Evolutionary conservation across 768 basidiomycete genomes (phyloP).

Genomic region (Russula sp.): DNA sequence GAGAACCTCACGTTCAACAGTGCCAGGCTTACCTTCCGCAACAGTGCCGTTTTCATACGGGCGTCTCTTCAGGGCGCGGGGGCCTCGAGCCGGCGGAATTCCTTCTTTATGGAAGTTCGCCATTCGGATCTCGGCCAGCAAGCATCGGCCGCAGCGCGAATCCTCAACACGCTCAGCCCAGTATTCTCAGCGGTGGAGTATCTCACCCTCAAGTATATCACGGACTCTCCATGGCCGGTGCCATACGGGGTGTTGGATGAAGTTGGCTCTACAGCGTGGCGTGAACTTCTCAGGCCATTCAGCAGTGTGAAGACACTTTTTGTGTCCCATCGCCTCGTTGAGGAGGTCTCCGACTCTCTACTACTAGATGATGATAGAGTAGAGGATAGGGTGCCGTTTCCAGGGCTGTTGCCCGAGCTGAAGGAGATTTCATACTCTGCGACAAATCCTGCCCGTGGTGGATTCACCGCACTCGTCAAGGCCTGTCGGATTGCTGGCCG

Average conservation of each 20-base stretch:
- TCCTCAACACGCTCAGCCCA: not conserved
- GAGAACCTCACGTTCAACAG: not conserved
- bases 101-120: not conserved
- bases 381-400: not conserved
- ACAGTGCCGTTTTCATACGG: not conserved
- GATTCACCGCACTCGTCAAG: too few relatives aligned
- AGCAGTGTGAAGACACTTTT: not conserved
- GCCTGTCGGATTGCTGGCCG: too few relatives aligned
- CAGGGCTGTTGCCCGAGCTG: too few relatives aligned
- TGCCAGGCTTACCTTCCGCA: not conserved
- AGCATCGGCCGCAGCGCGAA: not conserved
- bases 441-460: too few relatives aligned
- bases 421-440: not conserved
- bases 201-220: too few relatives aligned
- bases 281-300: not conserved
- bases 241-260: not conserved
- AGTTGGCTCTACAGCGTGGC: not conserved
- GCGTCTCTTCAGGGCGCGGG: not conserved
- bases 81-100: too few relatives aligned
- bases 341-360: not conserved
- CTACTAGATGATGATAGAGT: not conserved
- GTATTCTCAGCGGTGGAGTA: not conserved
- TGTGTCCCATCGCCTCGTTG: not conserved
- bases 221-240: not conserved
- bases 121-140: not conserved